Percentiles rank a stretch among this genome's conserved stretches.
Conservation (phyloP, 208 protist genomes). For the Trypanosoma congolense region DNA sequence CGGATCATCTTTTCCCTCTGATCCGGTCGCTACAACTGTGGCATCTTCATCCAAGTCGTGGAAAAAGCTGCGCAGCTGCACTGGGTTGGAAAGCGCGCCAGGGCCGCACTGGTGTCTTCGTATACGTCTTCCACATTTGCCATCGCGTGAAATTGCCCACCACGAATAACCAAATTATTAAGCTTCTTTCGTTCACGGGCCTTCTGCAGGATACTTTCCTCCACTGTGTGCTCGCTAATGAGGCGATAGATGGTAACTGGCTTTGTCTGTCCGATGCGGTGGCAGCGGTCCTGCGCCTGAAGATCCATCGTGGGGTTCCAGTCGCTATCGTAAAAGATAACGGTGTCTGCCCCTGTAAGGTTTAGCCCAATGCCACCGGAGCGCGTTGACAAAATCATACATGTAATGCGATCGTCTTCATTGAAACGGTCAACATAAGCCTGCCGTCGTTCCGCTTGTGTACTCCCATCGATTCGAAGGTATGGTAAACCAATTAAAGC, state of each 20-base stretch:
- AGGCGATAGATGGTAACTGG: slow-evolving; percentile 96
- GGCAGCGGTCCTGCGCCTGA: slow-evolving; percentile 96
- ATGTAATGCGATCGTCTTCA: slow-evolving; percentile 88
- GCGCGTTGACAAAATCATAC: slow-evolving; percentile 97
- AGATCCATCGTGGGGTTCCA: slow-evolving; percentile 99
- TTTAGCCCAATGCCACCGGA: slow-evolving; percentile 98
- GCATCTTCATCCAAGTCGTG: slow-evolving; percentile 85
- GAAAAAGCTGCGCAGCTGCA: slow-evolving; percentile 83
- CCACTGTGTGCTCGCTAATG: slow-evolving; percentile 92
- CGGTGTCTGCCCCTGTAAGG: slow-evolving; percentile 97
- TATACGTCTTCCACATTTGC: slow-evolving; percentile 52
- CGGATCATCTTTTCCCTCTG: too few species aligned
- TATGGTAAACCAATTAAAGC: slow-evolving; percentile 88
- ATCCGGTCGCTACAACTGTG: slow-evolving; percentile 24
- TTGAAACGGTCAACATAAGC: slow-evolving; percentile 93
- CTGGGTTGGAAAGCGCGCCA: slow-evolving; percentile 63
- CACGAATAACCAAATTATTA: slow-evolving; percentile 94
- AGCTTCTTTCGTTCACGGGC: slow-evolving; percentile 92
- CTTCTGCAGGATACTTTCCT: slow-evolving; percentile 96
- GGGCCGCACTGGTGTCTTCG: slow-evolving; percentile 62
- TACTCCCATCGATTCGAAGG: slow-evolving; percentile 94
- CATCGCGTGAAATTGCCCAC: slow-evolving; percentile 87
- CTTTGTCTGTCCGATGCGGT: slow-evolving; percentile 97
- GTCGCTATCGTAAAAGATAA: slow-evolving; percentile 99
- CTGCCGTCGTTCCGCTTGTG: slow-evolving; percentile 87